These are phyloP conservation scores for Candida easanensis DNA, from an alignment of 805 yeast species.

Conservation along the genomic window DNA sequence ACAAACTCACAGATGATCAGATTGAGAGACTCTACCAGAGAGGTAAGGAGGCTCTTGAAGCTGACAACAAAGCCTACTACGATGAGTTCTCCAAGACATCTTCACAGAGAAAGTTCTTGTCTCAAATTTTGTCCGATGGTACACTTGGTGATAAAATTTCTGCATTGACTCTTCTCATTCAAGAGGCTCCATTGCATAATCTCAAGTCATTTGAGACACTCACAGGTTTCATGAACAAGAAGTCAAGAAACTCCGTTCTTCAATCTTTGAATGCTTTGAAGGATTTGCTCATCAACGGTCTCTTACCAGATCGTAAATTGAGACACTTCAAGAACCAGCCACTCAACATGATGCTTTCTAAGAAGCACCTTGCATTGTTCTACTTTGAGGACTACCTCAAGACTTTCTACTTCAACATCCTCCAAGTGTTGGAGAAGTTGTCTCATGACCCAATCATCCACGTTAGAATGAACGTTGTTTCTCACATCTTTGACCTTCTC, in stretches of 20 bases:
- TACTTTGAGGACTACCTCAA: conserved; percentile 91
- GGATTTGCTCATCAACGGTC: conserved; percentile 81
- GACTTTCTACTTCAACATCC: conserved; percentile 66
- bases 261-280: conserved; percentile 87
- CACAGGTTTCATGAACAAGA: conserved; percentile 77
- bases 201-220: conserved; percentile 78
- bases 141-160: conserved; percentile 93
- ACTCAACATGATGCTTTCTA: conserved; percentile 41
- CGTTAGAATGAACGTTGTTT: conserved; percentile 74
- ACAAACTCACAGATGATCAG: conserved; percentile 44
- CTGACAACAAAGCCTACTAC: conserved; percentile 68
- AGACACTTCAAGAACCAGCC: conserved; percentile 75
- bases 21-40: conserved; percentile 58
- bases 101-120: conserved; percentile 82
- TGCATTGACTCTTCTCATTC: conserved; percentile 87
- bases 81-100: conserved; percentile 72
- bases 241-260: conserved; percentile 88
- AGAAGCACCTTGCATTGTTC: conserved; percentile 63
- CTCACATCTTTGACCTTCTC: conserved; percentile 76
- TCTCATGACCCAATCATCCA: conserved; percentile 91
- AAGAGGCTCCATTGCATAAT: conserved; percentile 93
- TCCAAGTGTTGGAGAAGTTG: conserved; percentile 72
- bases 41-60: conserved; percentile 63
- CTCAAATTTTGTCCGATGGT: conserved; percentile 88
- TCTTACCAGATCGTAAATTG: conserved; percentile 83